A percentile compares a stretch with the other conserved stretches of the same genome.
Conservation (phyloP, 768 basidiomycete genomes). For the Agaricus sinodeliciosus region DNA sequence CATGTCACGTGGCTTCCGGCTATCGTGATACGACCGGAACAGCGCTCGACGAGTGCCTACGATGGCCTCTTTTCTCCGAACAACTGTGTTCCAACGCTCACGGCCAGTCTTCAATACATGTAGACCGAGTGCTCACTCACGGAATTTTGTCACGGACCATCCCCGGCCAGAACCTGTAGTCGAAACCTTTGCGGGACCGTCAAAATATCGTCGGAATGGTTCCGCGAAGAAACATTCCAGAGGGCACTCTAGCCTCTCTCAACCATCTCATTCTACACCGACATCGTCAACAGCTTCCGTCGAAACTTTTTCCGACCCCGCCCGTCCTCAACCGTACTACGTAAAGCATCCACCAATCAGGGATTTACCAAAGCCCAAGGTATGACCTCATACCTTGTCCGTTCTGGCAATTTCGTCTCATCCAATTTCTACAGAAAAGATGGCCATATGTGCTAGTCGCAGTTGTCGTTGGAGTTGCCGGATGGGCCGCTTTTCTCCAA, state of each 20-base stretch:
- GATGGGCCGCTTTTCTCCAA: conserved; percentile 64
- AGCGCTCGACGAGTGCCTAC: neutral
- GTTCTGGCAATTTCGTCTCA: neutral
- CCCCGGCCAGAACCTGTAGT: neutral
- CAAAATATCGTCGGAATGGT: neutral
- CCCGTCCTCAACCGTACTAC: conserved; percentile 9
- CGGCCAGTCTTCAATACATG: neutral
- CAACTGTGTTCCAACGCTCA: neutral
- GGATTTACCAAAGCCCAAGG: conserved; percentile 31
- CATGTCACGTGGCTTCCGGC: conserved; percentile 7
- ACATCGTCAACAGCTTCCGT: conserved; percentile 16
- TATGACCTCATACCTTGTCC: conserved; percentile 6
- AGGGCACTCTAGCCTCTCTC: conserved; percentile 13
- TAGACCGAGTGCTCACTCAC: neutral
- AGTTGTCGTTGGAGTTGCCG: conserved; percentile 44
- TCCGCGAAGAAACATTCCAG: conserved; percentile 16
- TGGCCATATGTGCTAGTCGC: conserved; percentile 56
- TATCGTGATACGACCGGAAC: conserved; percentile 2
- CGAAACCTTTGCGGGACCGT: conserved; percentile 8
- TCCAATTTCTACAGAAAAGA: conserved; percentile 25
- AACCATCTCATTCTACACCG: conserved; percentile 17
- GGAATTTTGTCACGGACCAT: neutral
- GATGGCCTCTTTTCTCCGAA: conserved; percentile 4
- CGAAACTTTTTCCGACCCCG: conserved; percentile 12
- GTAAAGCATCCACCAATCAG: conserved; percentile 16